phyloP scores from a whole-genome alignment of 2,329 filamentous ascomycete genomes.

The Aspergillus puulaauensis region DNA sequence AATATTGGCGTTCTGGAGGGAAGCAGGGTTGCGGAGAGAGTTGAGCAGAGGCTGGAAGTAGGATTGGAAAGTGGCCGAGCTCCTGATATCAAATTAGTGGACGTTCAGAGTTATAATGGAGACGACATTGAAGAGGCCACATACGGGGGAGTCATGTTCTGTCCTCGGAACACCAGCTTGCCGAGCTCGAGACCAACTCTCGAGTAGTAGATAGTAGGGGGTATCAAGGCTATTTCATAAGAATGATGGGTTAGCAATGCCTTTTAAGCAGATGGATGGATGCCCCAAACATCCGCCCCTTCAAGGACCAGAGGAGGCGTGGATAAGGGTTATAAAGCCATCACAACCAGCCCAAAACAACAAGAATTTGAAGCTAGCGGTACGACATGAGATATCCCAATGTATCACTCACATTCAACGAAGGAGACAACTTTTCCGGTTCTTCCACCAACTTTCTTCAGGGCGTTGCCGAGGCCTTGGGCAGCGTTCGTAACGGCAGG shows the following conservation, averaged over 20 bases:
- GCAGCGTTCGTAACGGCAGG: slow-evolving; percentile 73
- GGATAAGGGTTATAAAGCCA: neutral
- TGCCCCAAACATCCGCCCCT: slow-evolving; percentile 1
- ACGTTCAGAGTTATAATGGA: neutral
- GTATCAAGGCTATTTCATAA: slow-evolving; percentile 69
- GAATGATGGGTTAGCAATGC: slow-evolving; percentile 23
- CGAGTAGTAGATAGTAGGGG: slow-evolving; percentile 86
- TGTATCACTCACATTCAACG: slow-evolving; percentile 72
- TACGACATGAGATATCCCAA: slow-evolving; percentile 3
- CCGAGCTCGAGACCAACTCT: slow-evolving; percentile 83
- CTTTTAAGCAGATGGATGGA: neutral
- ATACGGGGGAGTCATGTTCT: slow-evolving; percentile 95
- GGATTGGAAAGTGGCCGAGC: slow-evolving; percentile 76
- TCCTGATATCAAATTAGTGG: slow-evolving; percentile 51
- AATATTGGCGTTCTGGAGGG: slow-evolving; percentile 56
- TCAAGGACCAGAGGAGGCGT: neutral
- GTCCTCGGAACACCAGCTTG: slow-evolving; percentile 82
- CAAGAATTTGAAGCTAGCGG: neutral
- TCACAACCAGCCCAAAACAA: neutral
- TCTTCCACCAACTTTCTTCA: slow-evolving; percentile 78
- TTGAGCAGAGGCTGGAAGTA: slow-evolving; percentile 78
- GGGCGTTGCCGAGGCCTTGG: slow-evolving; percentile 62
- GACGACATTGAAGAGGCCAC: slow-evolving; percentile 37
- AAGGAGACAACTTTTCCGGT: slow-evolving; percentile 76
- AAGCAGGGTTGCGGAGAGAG: slow-evolving; percentile 67